phyloP scores from a whole-genome alignment of 257 asterid species.

The Sherardia arvensis region DNA sequence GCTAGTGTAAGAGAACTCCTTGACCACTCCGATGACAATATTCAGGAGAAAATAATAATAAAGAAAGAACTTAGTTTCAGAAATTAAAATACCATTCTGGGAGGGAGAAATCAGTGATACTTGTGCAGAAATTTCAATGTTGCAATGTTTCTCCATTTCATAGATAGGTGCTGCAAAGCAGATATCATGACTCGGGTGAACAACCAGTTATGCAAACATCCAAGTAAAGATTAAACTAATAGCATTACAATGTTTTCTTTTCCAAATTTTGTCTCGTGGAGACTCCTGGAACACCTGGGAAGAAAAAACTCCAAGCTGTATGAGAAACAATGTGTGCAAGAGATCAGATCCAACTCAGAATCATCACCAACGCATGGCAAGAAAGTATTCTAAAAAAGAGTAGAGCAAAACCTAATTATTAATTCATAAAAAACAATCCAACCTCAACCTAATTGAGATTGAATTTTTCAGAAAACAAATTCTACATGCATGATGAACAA shows the following conservation, averaged over 20 bases:
- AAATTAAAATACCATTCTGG: constrained; percentile 43
- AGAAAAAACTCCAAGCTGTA: constrained; percentile 95
- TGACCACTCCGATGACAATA: neutral
- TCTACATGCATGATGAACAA: neutral
- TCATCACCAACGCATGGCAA: neutral
- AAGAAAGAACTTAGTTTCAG: constrained; percentile 6
- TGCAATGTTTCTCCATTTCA: constrained; percentile 97
- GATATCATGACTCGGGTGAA: constrained; percentile 18
- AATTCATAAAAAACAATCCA: too few relatives aligned
- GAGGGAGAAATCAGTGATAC: constrained; percentile 59
- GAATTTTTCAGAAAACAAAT: neutral
- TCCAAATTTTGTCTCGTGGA: constrained; percentile 89
- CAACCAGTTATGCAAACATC: constrained; percentile 15
- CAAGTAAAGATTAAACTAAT: constrained; percentile 10
- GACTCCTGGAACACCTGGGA: constrained; percentile 98
- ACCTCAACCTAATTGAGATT: neutral
- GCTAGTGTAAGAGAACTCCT: neutral
- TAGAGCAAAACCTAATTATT: too few relatives aligned
- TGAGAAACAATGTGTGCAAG: constrained; percentile 17
- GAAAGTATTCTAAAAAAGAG: neutral
- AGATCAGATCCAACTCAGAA: constrained; percentile 11
- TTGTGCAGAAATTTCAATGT: constrained; percentile 92
- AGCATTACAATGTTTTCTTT: constrained; percentile 67
- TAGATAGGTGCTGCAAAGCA: constrained; percentile 75
- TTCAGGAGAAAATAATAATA: neutral